A percentile compares a stretch with the other conserved stretches of the same genome.
These are phyloP conservation scores for Paramarasmius palmivorus DNA, from an alignment of 1,284 basidiomycete genomes.

Conservation along the genomic window DNA sequence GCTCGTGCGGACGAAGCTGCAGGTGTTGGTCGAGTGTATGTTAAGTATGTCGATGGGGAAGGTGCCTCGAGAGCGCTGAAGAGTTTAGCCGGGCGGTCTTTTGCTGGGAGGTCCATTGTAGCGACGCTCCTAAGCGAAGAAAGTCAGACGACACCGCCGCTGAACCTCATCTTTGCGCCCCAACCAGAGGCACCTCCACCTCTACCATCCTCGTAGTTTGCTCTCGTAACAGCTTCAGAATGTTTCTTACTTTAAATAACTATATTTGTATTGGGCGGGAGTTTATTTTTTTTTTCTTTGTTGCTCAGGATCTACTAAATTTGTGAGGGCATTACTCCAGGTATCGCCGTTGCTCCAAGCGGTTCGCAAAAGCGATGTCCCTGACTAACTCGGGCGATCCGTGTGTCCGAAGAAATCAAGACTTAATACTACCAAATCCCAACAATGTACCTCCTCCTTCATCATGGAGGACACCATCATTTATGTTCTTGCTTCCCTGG, in stretches of 20 bases:
- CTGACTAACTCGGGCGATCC: too few relatives aligned
- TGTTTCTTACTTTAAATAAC: too few relatives aligned
- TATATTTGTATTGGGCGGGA: too few relatives aligned
- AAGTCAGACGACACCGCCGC: constrained; percentile 77
- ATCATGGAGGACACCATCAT: background rate
- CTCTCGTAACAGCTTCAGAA: background rate
- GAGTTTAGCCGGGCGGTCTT: constrained; percentile 87
- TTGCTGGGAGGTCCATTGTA: constrained; percentile 89
- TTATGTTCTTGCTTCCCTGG: background rate
- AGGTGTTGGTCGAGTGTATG: constrained; percentile 93
- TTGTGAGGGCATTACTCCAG: too few relatives aligned
- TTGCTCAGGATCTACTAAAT: too few relatives aligned
- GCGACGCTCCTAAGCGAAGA: constrained; percentile 79
- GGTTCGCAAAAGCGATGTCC: too few relatives aligned
- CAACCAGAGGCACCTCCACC: constrained; percentile 81
- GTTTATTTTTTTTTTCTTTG: too few relatives aligned
- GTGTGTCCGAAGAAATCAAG: too few relatives aligned
- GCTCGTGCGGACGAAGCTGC: constrained; percentile 79
- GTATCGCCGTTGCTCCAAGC: too few relatives aligned
- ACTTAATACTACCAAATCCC: too few relatives aligned
- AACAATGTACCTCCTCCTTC: too few relatives aligned
- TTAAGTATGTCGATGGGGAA: constrained; percentile 70
- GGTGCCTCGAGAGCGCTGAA: constrained; percentile 75
- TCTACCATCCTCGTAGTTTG: constrained; percentile 45
- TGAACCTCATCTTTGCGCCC: constrained; percentile 77